These are phyloP conservation scores for Nemania sp. DNA, from an alignment of 2,329 filamentous ascomycete species.

Conservation along the genomic window DNA sequence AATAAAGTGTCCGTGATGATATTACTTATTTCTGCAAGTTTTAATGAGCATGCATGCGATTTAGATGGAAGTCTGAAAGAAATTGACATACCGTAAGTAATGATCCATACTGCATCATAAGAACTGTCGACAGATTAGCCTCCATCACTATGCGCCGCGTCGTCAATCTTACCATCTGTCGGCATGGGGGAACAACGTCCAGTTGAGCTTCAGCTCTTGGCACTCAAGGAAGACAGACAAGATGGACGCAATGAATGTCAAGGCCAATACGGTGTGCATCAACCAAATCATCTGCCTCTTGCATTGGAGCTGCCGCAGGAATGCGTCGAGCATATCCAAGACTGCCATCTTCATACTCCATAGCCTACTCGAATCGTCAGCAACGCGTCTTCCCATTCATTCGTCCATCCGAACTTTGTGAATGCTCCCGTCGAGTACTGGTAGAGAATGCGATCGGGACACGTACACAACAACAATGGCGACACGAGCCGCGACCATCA, in stretches of 20 bases:
- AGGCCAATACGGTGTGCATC: constrained; percentile 11
- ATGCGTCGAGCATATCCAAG: constrained; percentile 8
- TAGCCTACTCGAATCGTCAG: constrained; percentile 13
- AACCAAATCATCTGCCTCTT: constrained; percentile 1
- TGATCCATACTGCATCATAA: constrained; percentile 15
- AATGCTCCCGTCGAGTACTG: neutral
- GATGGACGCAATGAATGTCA: constrained; percentile 20
- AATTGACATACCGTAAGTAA: constrained; percentile 21
- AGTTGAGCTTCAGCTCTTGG: constrained; percentile 14
- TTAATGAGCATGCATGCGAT: neutral
- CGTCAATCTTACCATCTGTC: constrained; percentile 2
- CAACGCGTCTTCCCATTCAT: neutral
- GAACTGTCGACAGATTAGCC: constrained; percentile 10
- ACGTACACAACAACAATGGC: constrained; percentile 19
- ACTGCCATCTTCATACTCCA: constrained; percentile 28
- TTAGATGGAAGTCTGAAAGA: neutral
- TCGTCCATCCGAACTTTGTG: neutral
- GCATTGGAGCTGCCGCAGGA: constrained; percentile 1
- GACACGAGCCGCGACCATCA: constrained; percentile 16
- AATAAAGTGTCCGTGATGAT: constrained; percentile 21
- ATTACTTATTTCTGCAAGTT: constrained; percentile 21
- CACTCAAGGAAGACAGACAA: constrained; percentile 27
- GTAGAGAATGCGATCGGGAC: neutral
- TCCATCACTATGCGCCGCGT: neutral
- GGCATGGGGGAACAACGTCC: constrained; percentile 11